Evolutionary conservation across 768 basidiomycete genomes (phyloP), one percentile per base, ranked within the genome.

Genomic region (Cytidiella melzeri): DNA sequence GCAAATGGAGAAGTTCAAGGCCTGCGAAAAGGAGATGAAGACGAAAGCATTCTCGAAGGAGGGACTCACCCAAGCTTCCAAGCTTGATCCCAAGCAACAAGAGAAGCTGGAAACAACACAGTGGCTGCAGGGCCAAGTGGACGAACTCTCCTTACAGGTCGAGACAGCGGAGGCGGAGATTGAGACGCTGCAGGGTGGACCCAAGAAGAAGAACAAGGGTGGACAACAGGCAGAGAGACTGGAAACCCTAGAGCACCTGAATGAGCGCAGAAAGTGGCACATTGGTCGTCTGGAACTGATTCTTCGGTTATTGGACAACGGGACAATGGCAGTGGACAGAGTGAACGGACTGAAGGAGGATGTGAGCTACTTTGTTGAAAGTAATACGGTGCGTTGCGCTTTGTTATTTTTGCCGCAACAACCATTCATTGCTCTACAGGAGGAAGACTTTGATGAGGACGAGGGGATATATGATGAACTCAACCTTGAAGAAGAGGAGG

Each of bases 1-100:
- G 96, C 96, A 98, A 98, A 99, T 99, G 96, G 96, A 99, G 74
- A 94, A 92, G 65, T 99, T 99, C 81, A 99, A 99, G 63, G 95
- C 95, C 20, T 93, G 94, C 71, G 96, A 99, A 73, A 99, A 98
- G 74, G 96, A 99, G 71, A 98, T 98, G 95, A 99, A 99, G 79
- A 98, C 96, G 51, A 99, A 99, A 68, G 96, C 96, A 0, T 99
- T 98, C 70, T 97, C 94, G 18, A 99, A 98, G 64, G 96, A 98
- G 68, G 96, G 96, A 37, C 76, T 99, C 37, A 96, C 87, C 53
- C 91, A 93, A 52, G 91, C 92, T 10, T 80, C 91, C 30, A 92
- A 90, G 61, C 83, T 98, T 20, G 96, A 98, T 68, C 96, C 96
- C 47, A 93, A 92, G 63, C 92, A 95, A 50, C 92, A 96, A 71